A percentile compares a stretch with the other conserved stretches of the same genome.
Conservation (phyloP, 2,329 filamentous ascomycete genomes). For the Sarocladium brachiariae region DNA sequence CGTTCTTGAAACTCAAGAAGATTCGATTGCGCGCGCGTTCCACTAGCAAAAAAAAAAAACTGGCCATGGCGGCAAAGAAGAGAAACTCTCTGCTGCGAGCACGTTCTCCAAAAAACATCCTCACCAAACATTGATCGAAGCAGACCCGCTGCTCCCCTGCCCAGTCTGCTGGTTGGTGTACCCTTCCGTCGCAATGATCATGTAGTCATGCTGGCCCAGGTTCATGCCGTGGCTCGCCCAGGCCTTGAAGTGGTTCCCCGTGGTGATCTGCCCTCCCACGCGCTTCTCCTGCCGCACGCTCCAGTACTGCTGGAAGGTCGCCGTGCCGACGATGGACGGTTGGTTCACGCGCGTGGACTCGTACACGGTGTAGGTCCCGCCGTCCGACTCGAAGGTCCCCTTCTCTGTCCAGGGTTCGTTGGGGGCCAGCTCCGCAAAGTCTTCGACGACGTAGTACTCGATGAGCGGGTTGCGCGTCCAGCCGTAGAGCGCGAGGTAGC, state of each 20-base stretch:
- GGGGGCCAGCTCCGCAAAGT: constrained; percentile 35
- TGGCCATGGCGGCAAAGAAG: no score
- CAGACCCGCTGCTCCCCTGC: constrained; percentile 35
- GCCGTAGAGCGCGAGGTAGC: constrained; percentile 37
- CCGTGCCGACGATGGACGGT: constrained; percentile 39
- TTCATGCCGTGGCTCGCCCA: constrained; percentile 39
- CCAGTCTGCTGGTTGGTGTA: constrained; percentile 39
- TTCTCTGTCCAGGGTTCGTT: constrained; percentile 25
- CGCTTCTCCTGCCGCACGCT: constrained; percentile 41
- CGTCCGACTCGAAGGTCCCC: constrained; percentile 26
- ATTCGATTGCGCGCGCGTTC: no score
- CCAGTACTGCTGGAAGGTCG: constrained; percentile 45
- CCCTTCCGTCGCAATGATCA: constrained; percentile 47
- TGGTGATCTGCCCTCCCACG: constrained; percentile 41
- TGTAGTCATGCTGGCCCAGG: constrained; percentile 43
- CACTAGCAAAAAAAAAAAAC: no score
- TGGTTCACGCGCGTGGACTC: constrained; percentile 28
- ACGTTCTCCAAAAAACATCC: neutral
- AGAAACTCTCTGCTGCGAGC: neutral
- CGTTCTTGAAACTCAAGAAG: no score
- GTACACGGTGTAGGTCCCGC: constrained; percentile 30
- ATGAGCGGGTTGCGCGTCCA: constrained; percentile 32
- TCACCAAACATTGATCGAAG: neutral
- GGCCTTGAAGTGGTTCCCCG: constrained; percentile 43
- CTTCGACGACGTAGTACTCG: constrained; percentile 36